Evolutionary conservation across 2,329 filamentous ascomycete species (phyloP).

Genomic region (Colletotrichum chlorophyti): DNA sequence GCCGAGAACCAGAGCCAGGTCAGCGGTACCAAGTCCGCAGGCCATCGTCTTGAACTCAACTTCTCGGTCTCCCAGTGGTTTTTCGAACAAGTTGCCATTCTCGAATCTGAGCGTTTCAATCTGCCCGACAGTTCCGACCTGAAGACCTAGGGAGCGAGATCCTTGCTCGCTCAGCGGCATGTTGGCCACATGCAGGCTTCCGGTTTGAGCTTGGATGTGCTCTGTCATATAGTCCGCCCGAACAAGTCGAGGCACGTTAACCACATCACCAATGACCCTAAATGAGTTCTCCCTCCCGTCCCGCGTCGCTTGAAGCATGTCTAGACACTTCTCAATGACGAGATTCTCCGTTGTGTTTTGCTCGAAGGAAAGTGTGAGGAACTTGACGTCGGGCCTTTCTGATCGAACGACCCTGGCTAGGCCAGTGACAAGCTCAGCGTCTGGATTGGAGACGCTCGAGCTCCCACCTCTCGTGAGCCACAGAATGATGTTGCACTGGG

Average conservation of each 20-base stretch:
- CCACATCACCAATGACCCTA: background rate
- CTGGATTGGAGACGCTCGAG: constrained; percentile 21
- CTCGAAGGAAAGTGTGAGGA: constrained; percentile 32
- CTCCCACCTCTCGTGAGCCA: constrained; percentile 20
- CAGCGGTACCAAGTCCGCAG: constrained; percentile 51
- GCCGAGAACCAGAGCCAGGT: constrained; percentile 44
- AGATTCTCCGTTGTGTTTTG: background rate
- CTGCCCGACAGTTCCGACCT: constrained; percentile 35
- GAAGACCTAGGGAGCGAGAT: constrained; percentile 38
- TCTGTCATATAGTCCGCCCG: constrained; percentile 16
- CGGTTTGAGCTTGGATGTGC: constrained; percentile 27
- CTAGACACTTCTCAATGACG: constrained; percentile 12
- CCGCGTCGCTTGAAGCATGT: background rate
- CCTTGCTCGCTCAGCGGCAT: background rate
- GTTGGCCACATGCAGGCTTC: background rate
- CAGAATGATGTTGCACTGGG: constrained; percentile 24
- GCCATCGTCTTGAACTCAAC: constrained; percentile 50
- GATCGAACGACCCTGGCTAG: constrained; percentile 32
- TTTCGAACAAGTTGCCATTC: constrained; percentile 31
- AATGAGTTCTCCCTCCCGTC: constrained; percentile 6
- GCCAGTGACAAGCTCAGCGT: constrained; percentile 32
- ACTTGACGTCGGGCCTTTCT: constrained; percentile 29
- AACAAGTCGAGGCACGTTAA: constrained; percentile 15
- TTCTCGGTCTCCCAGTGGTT: constrained; percentile 40
- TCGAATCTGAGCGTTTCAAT: constrained; percentile 35